These are phyloP conservation scores for Aspergillus cavernicola DNA, from an alignment of 495 filamentous ascomycete species.

Conservation along the genomic window DNA sequence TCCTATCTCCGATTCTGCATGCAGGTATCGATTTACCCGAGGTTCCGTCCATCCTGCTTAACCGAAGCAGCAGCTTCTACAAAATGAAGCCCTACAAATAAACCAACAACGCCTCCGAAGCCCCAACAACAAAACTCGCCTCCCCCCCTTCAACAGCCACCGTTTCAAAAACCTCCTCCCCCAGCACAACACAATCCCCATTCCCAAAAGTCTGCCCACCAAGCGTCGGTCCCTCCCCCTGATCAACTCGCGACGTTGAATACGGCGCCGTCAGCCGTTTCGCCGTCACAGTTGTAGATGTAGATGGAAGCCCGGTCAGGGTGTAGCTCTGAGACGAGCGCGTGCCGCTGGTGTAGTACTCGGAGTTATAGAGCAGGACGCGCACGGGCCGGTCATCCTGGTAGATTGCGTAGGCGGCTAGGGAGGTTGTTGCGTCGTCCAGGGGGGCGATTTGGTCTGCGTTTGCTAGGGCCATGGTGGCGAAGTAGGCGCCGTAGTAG, in stretches of 20 bases:
- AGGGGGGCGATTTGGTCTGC: constrained; percentile 48
- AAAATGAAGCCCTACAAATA: constrained; percentile 38
- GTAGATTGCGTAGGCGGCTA: constrained; percentile 53
- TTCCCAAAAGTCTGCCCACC: constrained; percentile 53
- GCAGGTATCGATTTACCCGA: too few relatives aligned
- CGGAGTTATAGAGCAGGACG: constrained; percentile 53
- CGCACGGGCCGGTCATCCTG: constrained; percentile 32
- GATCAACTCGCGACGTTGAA: constrained; percentile 46
- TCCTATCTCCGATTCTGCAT: neutral
- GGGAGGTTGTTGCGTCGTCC: constrained; percentile 45
- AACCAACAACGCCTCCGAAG: constrained; percentile 53
- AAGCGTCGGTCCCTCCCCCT: constrained; percentile 43
- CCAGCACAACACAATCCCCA: constrained; percentile 47
- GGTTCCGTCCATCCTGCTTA: too few relatives aligned
- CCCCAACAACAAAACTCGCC: constrained; percentile 45
- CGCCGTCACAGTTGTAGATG: constrained; percentile 38
- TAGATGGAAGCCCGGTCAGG: constrained; percentile 47
- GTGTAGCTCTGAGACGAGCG: constrained; percentile 43
- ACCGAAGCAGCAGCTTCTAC: too few relatives aligned
- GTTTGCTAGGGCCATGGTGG: constrained; percentile 48
- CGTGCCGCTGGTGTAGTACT: constrained; percentile 50
- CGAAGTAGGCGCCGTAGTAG: constrained; percentile 57
- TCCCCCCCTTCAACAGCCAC: constrained; percentile 35
- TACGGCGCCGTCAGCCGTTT: constrained; percentile 54
- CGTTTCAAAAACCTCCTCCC: constrained; percentile 41